Evolutionary conservation across 2,329 filamentous ascomycete species (phyloP), one percentile per base, ranked within the genome.

Genomic region (Colletotrichum sp.): DNA sequence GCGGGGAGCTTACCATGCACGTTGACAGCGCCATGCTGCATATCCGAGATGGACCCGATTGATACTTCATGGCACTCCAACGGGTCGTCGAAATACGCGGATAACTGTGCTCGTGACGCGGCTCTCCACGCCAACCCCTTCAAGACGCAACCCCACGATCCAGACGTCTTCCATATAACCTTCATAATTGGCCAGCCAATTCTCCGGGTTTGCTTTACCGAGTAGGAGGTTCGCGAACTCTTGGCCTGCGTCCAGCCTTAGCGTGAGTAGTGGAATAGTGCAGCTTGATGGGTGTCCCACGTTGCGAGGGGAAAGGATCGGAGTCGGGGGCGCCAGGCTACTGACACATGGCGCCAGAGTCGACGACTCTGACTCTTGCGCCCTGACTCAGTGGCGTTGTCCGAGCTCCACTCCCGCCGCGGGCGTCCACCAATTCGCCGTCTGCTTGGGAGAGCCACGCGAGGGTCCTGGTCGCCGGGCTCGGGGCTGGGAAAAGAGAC

Each of bases 281-380:
- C 14, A 4, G 58, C 28, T n/a, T 32, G 59, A 63, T 28, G 63
- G 38, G 1, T 12, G 36, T 21, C 28, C 38, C 38, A 28, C 63
- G 38, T 30, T 52, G 36, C 16, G 63, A 21, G 61, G 34, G 38
- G 63, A n/a, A 38, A 64, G 32, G 61, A 21, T 8, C n/a, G 59
- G 30, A 62, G 32, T 38, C 5, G 32, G 34, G 32, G 32, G n/a
- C n/a, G 13, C 28, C 34, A 0, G 62, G 21, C 30, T 30, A 70
- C 43, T 71, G 69, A 71, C 69, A 71, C 59, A 71, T 71, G 59
- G 59, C 62, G 59, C 32, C 21, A 65, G 59, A 71, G 24, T 71
- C 69, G 26, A 24, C 5, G 30, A 70, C 26, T 24, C 56, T 74
- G 72, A 67, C 72, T 74, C 72, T 74, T 13, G 68, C 68, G 61